phyloP scores from a whole-genome alignment of 2,329 filamentous ascomycete species.

The Talaromyces sp. region DNA sequence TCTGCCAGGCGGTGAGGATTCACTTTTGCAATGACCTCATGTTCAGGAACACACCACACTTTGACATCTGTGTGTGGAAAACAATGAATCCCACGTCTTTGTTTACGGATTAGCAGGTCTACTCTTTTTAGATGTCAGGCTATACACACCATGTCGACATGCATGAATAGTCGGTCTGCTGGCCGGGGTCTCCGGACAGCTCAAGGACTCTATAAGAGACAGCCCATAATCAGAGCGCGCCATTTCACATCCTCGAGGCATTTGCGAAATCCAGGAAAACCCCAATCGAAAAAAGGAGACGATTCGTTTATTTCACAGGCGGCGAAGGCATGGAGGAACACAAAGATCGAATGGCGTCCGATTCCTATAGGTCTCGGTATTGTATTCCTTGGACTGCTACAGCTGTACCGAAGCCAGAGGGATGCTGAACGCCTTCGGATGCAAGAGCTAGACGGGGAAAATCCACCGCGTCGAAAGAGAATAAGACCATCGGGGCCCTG shows the following conservation, averaged over 20 bases:
- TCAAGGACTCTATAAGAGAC: slow-evolving; percentile 16
- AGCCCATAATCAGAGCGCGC: not conserved
- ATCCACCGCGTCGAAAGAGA: slow-evolving; percentile 49
- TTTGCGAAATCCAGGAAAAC: slow-evolving; percentile 31
- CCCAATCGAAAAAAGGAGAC: slow-evolving; percentile 32
- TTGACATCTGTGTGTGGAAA: not conserved
- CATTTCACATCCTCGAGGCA: slow-evolving; percentile 36
- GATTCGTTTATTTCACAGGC: slow-evolving; percentile 54
- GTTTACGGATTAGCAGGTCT: too few relatives aligned
- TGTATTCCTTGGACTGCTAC: slow-evolving; percentile 73
- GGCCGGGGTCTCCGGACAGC: slow-evolving; percentile 15
- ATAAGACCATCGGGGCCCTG: slow-evolving; percentile 82
- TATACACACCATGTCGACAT: slow-evolving; percentile 3
- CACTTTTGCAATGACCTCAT: slow-evolving; percentile 10
- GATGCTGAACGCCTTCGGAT: slow-evolving; percentile 42
- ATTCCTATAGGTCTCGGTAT: slow-evolving; percentile 84
- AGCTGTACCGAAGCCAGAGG: slow-evolving; percentile 68
- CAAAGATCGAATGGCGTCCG: slow-evolving; percentile 78
- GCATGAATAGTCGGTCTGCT: not conserved
- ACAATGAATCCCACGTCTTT: not conserved
- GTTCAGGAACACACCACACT: not conserved
- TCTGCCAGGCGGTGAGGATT: slow-evolving; percentile 9
- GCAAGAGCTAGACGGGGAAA: slow-evolving; percentile 35
- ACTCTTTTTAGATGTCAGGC: not conserved
- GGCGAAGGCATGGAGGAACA: slow-evolving; percentile 54